A percentile compares a stretch with the other conserved stretches of the same genome.
Conservation (phyloP, 768 basidiomycete species). For the Coprinellus aureogranulatus region DNA sequence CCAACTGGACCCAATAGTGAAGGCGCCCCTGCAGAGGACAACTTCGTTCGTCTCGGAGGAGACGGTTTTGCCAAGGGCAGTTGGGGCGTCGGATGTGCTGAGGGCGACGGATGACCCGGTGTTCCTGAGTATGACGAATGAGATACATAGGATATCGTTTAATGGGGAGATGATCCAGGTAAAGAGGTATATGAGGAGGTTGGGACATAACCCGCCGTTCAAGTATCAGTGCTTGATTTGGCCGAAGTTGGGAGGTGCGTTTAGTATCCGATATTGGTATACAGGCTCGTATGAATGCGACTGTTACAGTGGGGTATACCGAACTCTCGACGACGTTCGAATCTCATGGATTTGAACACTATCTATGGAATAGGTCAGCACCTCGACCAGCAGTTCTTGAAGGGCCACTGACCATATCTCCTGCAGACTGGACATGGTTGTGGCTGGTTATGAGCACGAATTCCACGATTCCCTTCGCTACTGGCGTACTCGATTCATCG, state of each 20-base stretch:
- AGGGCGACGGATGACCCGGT: conserved; percentile 65
- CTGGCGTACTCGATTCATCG: conserved; percentile 91
- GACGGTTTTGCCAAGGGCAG: conserved; percentile 45
- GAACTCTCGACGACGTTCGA: conserved; percentile 72
- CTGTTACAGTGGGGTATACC: conserved; percentile 66
- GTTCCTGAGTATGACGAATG: conserved; percentile 92
- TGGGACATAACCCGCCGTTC: conserved; percentile 61
- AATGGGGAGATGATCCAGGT: conserved; percentile 90
- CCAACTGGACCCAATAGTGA: conserved; percentile 19
- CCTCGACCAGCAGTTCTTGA: neutral
- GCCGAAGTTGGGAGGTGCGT: conserved; percentile 75
- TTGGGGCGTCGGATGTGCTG: conserved; percentile 66
- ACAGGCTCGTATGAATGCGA: neutral
- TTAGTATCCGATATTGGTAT: neutral
- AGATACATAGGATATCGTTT: conserved; percentile 90
- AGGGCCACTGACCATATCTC: neutral
- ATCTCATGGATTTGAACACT: conserved; percentile 77
- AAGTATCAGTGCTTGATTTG: conserved; percentile 89
- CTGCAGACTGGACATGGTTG: conserved; percentile 76
- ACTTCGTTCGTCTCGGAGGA: conserved; percentile 63
- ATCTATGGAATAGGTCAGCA: conserved; percentile 80
- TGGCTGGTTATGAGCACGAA: conserved; percentile 77
- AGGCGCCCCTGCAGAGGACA: conserved; percentile 40
- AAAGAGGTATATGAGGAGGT: conserved; percentile 75
- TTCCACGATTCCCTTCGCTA: conserved; percentile 83